These are phyloP conservation scores for Pleurotus tuber-regium DNA, from an alignment of 768 basidiomycete genomes.

Conservation along the genomic window DNA sequence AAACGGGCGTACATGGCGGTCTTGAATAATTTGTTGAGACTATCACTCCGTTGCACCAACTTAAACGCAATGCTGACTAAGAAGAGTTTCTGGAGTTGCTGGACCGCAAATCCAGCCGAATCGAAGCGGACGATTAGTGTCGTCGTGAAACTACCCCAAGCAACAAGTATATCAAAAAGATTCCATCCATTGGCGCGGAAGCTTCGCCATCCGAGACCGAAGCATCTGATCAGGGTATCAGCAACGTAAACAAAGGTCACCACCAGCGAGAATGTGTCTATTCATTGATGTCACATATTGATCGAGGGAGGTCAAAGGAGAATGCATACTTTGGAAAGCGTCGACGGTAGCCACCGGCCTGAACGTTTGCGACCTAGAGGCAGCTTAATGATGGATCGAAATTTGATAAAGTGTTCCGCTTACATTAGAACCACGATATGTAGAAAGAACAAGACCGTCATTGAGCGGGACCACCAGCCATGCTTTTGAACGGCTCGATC, in stretches of 20 bases:
- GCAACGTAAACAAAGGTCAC: slow-evolving; percentile 70
- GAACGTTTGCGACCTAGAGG: slow-evolving; percentile 76
- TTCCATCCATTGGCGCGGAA: slow-evolving; percentile 96
- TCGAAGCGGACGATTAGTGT: slow-evolving; percentile 69
- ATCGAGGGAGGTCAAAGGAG: slow-evolving; percentile 5
- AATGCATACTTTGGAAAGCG: slow-evolving; percentile 50
- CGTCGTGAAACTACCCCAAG: slow-evolving; percentile 79
- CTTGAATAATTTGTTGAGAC: slow-evolving; percentile 94
- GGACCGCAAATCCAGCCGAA: slow-evolving; percentile 34
- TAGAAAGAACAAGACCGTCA: slow-evolving; percentile 75
- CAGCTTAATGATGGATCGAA: slow-evolving; percentile 1
- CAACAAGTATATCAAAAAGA: slow-evolving; percentile 80
- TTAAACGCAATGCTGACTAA: slow-evolving; percentile 93
- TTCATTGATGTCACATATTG: not conserved
- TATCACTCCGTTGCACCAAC: slow-evolving; percentile 83
- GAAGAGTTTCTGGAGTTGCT: slow-evolving; percentile 86
- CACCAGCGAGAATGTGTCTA: slow-evolving; percentile 76
- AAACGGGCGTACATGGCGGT: slow-evolving; percentile 79
- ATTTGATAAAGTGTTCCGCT: slow-evolving; percentile 22
- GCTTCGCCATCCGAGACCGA: slow-evolving; percentile 80
- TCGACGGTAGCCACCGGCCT: slow-evolving; percentile 48
- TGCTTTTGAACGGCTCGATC: slow-evolving; percentile 89
- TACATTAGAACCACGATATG: slow-evolving; percentile 86
- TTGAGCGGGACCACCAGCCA: slow-evolving; percentile 85
- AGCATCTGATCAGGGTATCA: slow-evolving; percentile 76